Evolutionary conservation across 345 rosid species (phyloP), one percentile per base, ranked within the genome.

Genomic region (Odontarrhena argentea): DNA sequence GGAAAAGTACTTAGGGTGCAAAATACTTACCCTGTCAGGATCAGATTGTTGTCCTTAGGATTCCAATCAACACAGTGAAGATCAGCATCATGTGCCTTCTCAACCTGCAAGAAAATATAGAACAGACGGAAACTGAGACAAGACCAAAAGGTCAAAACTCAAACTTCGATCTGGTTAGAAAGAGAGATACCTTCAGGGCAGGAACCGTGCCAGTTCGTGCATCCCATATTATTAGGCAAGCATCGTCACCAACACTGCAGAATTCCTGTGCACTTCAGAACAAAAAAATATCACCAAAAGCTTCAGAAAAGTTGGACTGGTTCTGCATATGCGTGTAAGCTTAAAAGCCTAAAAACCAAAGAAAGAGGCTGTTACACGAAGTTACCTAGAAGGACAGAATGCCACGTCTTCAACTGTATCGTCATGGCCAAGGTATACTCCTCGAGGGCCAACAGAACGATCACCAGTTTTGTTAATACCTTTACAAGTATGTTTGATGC

Each of bases 161-260:
- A 53, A 68, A 52, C 45, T 30, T 52, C 6, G 25, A 51, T 34
- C 36, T 7, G 14, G 59, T 9, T 25, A 62, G 41, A 36, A 53
- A 37, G 32, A 6, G 13, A 60, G 15, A 25, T 14, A 90, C 97
- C 97, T 93, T 93, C 42, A 82, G 62, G 67, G 74, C 72, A 22
- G 97, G 98, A 69, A 77, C 59, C 14, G 84, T 65, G 53, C 94
- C 94, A 77, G 70, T 76, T 59, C 98, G 90, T 13, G 92, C 93
- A 88, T 90, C 97, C 98, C 98, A 93, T 14, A 93, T 63, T 62
- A 93, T 90, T 64, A 90, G 98, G 82, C 98, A 90, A 68, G 96
- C 86, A 78, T 93, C 98, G 64, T 90, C 97, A 70, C 96, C 97
- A 28, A 93, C 98, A 43, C 98, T 93, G 77, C 96, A 86, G 64